Evolutionary conservation across 169 alveolate genomes (phyloP), one percentile per base, ranked within the genome.

Genomic region (Cryptosporidium baileyi): DNA sequence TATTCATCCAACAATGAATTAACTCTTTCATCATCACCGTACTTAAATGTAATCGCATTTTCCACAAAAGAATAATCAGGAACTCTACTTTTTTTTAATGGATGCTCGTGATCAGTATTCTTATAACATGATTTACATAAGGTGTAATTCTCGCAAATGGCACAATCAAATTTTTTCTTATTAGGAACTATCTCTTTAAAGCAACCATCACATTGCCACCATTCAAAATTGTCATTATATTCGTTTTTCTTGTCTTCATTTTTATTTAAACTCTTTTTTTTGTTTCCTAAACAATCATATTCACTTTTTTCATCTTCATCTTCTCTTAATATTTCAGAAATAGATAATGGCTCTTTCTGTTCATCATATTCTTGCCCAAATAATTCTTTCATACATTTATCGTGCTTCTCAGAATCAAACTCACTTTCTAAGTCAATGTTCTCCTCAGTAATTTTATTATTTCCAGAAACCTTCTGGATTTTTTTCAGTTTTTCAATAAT

Each of bases 151-250:
- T 91, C 94, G 89, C 97, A 89, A 88, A 93, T 61, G 79, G 91
- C 88, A 90, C 96, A 96, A 80, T 94, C 92, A 82, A 94, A 90
- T 89, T 95, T 95, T 80, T 94, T 85, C 93, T 94, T 88, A 67
- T 95, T 82, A 90, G 94, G 97, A 74, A 91, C 82, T 34, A 94
- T 91, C 9, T 94, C 94, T 49, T 80, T 90, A 81, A 90, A 89
- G 82, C 97, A 94, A 5, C 89, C 89, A 80, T 94, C 96, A 81
- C 97, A 93, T 59, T 89, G 91, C 93, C 91, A 94, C 97, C 97
- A 94, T 59, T 91, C 89, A 45, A 63, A 82, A 11, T 49, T 92
- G 9, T 61, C 92, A 26, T 79, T 82, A 89, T 65, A 82, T 80
- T 34, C 61, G 8, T 40, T 88, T 45, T 19, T 38, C 81, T 65